These are phyloP conservation scores for Lepidium aucheri DNA, from an alignment of 345 rosid genomes.

Conservation along the genomic window DNA sequence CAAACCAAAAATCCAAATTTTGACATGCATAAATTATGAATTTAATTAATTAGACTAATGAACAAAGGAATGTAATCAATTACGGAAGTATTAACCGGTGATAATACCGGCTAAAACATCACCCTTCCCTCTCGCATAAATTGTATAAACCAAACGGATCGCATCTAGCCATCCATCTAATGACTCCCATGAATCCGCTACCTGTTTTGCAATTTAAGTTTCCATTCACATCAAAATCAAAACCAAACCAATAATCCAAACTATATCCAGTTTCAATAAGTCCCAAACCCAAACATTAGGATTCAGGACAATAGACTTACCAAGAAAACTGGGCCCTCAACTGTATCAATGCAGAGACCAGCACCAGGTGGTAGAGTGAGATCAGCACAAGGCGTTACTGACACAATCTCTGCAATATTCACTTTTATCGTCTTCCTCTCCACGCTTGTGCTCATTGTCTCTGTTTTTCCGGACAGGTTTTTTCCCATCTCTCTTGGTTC, in stretches of 20 bases:
- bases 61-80: no score
- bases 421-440: conserved; percentile 60
- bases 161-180: conserved; percentile 98
- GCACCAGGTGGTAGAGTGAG: conserved; percentile 96
- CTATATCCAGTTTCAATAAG: neutral
- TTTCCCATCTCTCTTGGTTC: conserved; percentile 51
- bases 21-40: no score
- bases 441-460: conserved; percentile 19
- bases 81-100: conserved; percentile 37
- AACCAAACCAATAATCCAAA: neutral
- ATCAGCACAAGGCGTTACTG: conserved; percentile 87
- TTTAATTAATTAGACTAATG: no score
- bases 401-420: conserved; percentile 65
- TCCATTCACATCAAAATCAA: neutral
- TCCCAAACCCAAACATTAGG: no score
- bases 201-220: conserved; percentile 34
- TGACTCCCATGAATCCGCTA: conserved; percentile 95
- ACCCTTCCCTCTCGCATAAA: conserved; percentile 82
- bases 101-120: conserved; percentile 89
- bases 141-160: conserved; percentile 79
- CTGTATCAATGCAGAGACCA: conserved; percentile 82
- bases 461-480: conserved; percentile 54
- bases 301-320: conserved; percentile 32
- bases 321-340: conserved; percentile 69
- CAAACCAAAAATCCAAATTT: no score